Evolutionary conservation across 768 basidiomycete species (phyloP).

Genomic region (Suillus subalutaceus): DNA sequence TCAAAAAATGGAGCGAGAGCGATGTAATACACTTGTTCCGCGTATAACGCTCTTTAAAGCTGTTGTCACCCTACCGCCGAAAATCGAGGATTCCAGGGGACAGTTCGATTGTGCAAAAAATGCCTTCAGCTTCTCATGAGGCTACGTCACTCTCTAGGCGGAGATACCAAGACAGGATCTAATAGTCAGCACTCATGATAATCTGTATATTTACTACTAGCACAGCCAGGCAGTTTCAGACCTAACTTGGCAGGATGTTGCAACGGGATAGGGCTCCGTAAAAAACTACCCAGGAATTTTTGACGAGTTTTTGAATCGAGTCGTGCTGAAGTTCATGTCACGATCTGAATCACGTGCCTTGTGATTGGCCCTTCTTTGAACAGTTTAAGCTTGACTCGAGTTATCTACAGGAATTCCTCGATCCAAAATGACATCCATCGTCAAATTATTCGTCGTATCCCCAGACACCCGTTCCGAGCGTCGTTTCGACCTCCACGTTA

Average conservation of each 20-base stretch:
- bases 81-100: neutral
- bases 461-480: constrained; percentile 92
- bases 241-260: neutral
- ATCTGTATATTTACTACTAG: neutral
- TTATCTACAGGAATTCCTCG: too few relatives aligned
- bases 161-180: neutral
- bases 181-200: neutral
- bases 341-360: neutral
- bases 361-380: neutral
- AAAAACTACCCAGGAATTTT: too few relatives aligned
- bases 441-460: constrained; percentile 80
- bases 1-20: neutral
- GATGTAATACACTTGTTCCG: neutral
- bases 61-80: neutral
- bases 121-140: neutral
- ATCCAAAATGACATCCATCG: constrained; percentile 41
- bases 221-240: too few relatives aligned
- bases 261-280: too few relatives aligned
- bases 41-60: neutral
- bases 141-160: too few relatives aligned
- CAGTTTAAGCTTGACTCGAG: neutral
- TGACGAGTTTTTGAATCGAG: too few relatives aligned
- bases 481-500: constrained; percentile 73
- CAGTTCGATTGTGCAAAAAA: neutral
- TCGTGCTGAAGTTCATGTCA: too few relatives aligned